Base-by-base conservation (phyloP, 1,284 basidiomycete genomes). In the Apiotrichum gamsii region DNA sequence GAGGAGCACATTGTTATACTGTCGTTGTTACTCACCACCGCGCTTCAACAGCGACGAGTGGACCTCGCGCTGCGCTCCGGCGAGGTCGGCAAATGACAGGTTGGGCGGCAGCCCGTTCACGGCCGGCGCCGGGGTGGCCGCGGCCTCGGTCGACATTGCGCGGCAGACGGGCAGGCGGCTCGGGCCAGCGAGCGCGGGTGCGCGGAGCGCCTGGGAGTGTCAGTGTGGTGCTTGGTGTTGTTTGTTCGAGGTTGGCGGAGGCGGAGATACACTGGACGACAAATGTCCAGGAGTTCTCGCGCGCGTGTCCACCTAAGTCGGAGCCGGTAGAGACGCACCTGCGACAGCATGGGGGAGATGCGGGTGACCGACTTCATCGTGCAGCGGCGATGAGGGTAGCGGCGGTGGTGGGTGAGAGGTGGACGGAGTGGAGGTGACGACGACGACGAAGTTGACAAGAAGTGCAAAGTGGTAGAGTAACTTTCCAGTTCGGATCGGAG, bases 71-170 rank as follows among this genome's bases (percentile, higher is more conserved):
- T 30, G 45, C 31, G 38, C 32, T 45, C 24, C 15, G 2, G 48
- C 47, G 15, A 59, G 35, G 43, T 59, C 60, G 45, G 60, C 56
- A 25, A 61, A 64, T n/a, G 50, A 46, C 15, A 62, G 45, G 53
- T 64, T 64, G 16, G 59, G 43, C 4, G 62, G 62, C 20, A 59
- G 24, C 11, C 46, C 52, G 20, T 31, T 16, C 8, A 25, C 28
- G 15, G 28, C 29, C 19, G 21, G 18, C 9, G 24, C 23, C 37
- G 16, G 24, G 32, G 25, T 10, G 16, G 21, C 15, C 9, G 20
- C 29, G 31, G 37, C 33, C 30, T 40, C 47, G 25, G 54, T 54
- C 6, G 49, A 49, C 30, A 48, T 44, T 28, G 44, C 34, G 39
- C 50, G 45, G 21, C 11, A n/a, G 25, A 11, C 25, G 11, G 25